Conservation (phyloP, 148 eudicot species). For the Rhododendron mucronatum region DNA sequence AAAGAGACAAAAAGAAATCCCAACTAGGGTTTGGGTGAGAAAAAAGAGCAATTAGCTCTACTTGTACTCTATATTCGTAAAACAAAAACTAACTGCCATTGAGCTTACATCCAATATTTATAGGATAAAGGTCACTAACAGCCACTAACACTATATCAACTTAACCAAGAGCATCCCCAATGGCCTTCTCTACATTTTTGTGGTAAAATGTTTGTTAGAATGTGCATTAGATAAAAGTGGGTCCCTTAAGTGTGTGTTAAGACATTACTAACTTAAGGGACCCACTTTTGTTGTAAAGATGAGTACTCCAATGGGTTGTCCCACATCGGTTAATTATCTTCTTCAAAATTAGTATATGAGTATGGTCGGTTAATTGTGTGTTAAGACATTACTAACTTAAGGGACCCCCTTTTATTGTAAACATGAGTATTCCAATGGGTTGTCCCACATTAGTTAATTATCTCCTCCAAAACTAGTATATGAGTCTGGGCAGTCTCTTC, state of each 20-base stretch:
- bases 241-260: neutral
- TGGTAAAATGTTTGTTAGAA: too few relatives aligned
- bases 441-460: too few relatives aligned
- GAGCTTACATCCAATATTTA: neutral
- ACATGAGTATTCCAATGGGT: neutral
- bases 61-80: neutral
- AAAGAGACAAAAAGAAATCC: neutral
- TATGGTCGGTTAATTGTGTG: too few relatives aligned
- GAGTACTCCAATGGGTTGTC: neutral
- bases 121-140: neutral
- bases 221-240: neutral
- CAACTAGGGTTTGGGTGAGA: neutral
- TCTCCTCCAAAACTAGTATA: too few relatives aligned
- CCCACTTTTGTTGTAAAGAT: neutral
- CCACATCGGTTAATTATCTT: too few relatives aligned
- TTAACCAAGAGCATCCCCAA: neutral
- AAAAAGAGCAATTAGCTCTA: neutral
- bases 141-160: neutral
- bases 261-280: neutral
- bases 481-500: too few relatives aligned
- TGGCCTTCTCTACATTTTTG: neutral
- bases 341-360: too few relatives aligned
- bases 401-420: too few relatives aligned
- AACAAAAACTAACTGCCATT: neutral
- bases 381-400: too few relatives aligned